Evolutionary conservation across 164 flowering plant species (phyloP).

Genomic region (Aristolochia contorta): DNA sequence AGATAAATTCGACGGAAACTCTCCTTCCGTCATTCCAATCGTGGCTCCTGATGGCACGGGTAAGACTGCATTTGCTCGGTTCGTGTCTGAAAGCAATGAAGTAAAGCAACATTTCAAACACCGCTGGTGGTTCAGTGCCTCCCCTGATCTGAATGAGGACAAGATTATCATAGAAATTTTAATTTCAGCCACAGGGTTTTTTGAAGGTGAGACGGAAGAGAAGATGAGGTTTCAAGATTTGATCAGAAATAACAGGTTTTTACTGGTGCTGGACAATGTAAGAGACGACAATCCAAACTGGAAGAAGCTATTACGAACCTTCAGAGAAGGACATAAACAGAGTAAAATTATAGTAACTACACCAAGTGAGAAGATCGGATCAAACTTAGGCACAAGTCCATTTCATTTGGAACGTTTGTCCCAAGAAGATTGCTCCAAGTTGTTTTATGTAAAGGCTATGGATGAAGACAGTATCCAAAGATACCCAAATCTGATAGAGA

Average conservation of each 20-base stretch:
- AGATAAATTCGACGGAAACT: not conserved
- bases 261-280: constrained; percentile 13
- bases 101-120: not conserved
- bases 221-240: not conserved
- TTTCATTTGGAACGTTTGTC: not conserved
- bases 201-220: not conserved
- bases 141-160: not conserved
- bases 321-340: not conserved
- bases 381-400: not conserved
- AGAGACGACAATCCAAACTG: constrained; percentile 3
- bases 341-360: constrained; percentile 10
- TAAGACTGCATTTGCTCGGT: constrained; percentile 8
- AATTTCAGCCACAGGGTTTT: not conserved
- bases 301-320: not conserved
- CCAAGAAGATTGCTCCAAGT: constrained; percentile 4
- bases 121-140: constrained; percentile 2
- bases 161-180: not conserved
- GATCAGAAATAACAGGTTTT: not conserved
- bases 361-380: not conserved
- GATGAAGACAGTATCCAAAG: not conserved
- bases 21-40: constrained; percentile 5
- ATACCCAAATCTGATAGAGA: too few species aligned
- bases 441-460: not conserved
- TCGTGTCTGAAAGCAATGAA: not conserved
- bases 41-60: constrained; percentile 10